Evolutionary conservation across 352 stramenopile species (phyloP).

Genomic region (Thalassiosira exigua): DNA sequence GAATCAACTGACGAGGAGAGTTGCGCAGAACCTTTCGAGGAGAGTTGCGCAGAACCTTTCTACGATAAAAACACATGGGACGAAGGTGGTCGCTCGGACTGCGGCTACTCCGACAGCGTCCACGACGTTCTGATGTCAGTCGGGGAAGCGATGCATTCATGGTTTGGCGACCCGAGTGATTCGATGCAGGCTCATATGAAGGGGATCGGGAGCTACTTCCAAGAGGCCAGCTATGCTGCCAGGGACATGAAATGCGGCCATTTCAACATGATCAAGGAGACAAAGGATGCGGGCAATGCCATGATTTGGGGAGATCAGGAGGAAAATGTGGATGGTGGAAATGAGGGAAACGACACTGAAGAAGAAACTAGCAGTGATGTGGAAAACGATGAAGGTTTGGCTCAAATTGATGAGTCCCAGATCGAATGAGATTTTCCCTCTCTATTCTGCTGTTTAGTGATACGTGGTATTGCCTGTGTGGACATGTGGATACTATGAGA

Average conservation of each 20-base stretch:
- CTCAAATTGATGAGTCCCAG: too few species aligned
- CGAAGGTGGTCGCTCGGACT: conserved; percentile 51
- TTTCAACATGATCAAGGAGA: conserved; percentile 9
- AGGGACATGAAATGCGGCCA: conserved; percentile 43
- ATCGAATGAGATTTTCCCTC: too few species aligned
- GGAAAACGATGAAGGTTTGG: too few species aligned
- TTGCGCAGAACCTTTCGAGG: too few species aligned
- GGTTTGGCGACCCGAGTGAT: conserved; percentile 53
- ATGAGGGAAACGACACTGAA: too few species aligned
- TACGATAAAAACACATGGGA: conserved; percentile 46
- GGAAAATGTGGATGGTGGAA: conserved; percentile 9
- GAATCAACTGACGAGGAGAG: too few species aligned
- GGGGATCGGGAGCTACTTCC: conserved; percentile 58
- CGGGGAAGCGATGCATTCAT: conserved; percentile 27
- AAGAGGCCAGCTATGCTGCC: conserved; percentile 50
- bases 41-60: too few species aligned
- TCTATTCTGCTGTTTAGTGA: too few species aligned
- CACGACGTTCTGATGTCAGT: conserved; percentile 58
- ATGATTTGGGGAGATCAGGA: not conserved
- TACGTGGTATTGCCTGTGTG: too few species aligned
- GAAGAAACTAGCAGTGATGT: too few species aligned
- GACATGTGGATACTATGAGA: too few species aligned
- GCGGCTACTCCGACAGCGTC: conserved; percentile 47
- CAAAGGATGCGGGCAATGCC: not conserved
- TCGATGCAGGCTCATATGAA: conserved; percentile 32